Conservation (phyloP, 345 rosid species). For the Alliaria petiolata region DNA sequence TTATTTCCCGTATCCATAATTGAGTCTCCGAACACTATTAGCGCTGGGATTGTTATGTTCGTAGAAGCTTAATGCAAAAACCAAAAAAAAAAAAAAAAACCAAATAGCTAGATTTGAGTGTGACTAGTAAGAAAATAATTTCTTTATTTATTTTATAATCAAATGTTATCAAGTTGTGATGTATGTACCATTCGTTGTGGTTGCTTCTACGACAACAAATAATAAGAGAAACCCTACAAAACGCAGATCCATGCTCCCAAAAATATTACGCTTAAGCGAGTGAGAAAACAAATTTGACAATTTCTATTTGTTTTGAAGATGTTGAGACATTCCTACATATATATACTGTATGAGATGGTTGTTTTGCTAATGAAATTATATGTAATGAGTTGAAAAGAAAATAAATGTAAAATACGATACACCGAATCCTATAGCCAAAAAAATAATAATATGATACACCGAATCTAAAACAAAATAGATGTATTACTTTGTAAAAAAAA, state of each 20-base stretch:
- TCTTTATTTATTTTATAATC: not conserved
- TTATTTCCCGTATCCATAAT: constrained; percentile 32
- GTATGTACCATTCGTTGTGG: constrained; percentile 4
- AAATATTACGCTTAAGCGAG: not conserved
- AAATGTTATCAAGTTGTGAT: not conserved
- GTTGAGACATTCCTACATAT: not conserved
- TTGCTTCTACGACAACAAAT: not conserved
- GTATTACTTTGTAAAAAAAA: not conserved
- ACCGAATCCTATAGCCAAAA: no score
- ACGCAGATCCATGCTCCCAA: constrained; percentile 5
- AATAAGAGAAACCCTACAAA: not conserved
- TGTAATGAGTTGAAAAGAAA: not conserved
- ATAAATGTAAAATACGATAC: not conserved
- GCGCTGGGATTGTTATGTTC: constrained; percentile 16
- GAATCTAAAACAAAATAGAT: not conserved
- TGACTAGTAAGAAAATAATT: not conserved
- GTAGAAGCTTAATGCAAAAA: not conserved
- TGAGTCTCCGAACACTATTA: constrained; percentile 34
- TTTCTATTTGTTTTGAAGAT: not conserved
- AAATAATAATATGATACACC: not conserved
- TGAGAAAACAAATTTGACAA: not conserved
- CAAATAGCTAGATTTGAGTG: not conserved
- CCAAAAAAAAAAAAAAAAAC: not conserved
- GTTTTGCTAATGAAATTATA: not conserved
- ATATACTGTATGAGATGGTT: not conserved